These are phyloP conservation scores for Aspergillus biplanus DNA, from an alignment of 495 filamentous ascomycete genomes.

Conservation along the genomic window DNA sequence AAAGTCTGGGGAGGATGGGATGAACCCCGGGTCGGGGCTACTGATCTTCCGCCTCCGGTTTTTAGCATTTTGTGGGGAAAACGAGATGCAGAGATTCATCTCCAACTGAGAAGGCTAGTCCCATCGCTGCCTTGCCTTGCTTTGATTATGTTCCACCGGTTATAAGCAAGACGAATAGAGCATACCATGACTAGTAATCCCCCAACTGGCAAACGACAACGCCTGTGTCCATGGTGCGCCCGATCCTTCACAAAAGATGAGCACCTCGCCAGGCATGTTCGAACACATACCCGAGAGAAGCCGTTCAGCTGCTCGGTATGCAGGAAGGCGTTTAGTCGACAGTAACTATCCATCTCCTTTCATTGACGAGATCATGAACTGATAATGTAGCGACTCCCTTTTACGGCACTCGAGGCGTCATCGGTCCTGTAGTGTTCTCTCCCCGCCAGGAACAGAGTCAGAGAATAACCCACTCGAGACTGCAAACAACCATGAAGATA, in stretches of 20 bases:
- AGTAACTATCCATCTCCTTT: slow-evolving; percentile 22
- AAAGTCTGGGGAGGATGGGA: no score
- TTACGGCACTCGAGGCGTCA: slow-evolving; percentile 22
- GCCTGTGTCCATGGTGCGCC: slow-evolving; percentile 30
- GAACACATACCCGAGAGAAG: slow-evolving; percentile 40
- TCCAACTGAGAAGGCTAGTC: no score
- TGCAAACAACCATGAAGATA: no score
- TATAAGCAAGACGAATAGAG: no score
- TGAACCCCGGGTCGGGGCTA: no score
- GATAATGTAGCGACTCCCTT: slow-evolving; percentile 24
- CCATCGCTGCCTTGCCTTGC: no score
- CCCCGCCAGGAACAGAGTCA: not conserved
- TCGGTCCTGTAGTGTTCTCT: not conserved
- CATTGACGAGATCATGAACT: not conserved
- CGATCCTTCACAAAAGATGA: slow-evolving; percentile 35
- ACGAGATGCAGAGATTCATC: no score
- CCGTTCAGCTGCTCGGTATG: slow-evolving; percentile 36
- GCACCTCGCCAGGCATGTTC: slow-evolving; percentile 36
- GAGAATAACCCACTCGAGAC: not conserved
- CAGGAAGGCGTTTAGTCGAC: slow-evolving; percentile 29
- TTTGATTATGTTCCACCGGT: no score
- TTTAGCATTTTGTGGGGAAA: no score
- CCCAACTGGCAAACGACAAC: slow-evolving; percentile 1
- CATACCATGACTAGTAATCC: not conserved
- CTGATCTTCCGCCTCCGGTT: no score